Base-by-base conservation (phyloP, 2,329 filamentous ascomycete species). In the Exophiala viscosa region DNA sequence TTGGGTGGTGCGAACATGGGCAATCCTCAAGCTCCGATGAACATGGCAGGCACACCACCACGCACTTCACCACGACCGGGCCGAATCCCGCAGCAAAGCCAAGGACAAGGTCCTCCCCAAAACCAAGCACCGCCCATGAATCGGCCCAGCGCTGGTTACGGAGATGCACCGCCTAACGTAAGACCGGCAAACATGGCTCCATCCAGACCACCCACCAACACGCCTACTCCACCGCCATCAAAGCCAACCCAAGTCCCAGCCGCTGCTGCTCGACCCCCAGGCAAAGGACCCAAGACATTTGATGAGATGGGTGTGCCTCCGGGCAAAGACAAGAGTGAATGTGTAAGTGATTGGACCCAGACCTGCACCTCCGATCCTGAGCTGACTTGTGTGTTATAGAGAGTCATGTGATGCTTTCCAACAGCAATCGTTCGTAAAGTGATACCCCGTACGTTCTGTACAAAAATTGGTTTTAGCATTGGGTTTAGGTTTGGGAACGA, bases 271-370 rank as follows among this genome's bases (percentile, higher is more conserved):
- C 47, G 52, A 48, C 62, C 52, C 55, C 69, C 67, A 11, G 80
- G 79, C 45, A 88, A 90, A 66, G 93, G 92, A 9, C 92, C 93
- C 1, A 89, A 93, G 64, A 97, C 93, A 0, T 99, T 99, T 69
- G 92, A 96, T 67, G 91, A 95, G 67, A 99, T 99, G 93, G 93
- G 93, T 35, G 92, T 99, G 63, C 89, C 90, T 5, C 81, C 85
- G 64, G 84, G 79, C 43, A 91, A 93, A 70, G 81, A 85, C 57
- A 88, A 96, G n/a, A 82, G 82, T 61, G 91, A 97, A 72, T 99
- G 92, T 76, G 91, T 96, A 83, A 75, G 81, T 76, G 10, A 28
- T 28, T 33, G 5, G n/a, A 14, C 9, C n/a, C n/a, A n/a, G n/a
- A n/a, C n/a, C n/a, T n/a, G n/a, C 23, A 15, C n/a, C 11, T 14